phyloP scores from a whole-genome alignment of 345 rosid species.

The Diplotaxis tenuifolia region DNA sequence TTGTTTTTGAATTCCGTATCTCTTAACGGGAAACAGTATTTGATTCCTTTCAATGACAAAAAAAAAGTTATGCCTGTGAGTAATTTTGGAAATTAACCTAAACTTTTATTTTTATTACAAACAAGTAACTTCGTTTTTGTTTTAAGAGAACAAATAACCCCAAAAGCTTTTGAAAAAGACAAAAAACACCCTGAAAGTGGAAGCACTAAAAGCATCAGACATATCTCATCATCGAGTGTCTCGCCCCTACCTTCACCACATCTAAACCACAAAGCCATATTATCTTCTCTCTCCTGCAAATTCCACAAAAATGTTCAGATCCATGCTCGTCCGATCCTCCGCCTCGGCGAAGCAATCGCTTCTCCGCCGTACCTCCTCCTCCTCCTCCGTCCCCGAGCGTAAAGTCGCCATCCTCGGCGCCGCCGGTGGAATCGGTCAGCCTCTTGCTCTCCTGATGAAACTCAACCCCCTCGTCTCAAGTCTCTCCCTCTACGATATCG shows the following conservation, averaged over 20 bases:
- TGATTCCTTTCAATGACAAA: too few species aligned
- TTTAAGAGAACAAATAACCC: not conserved
- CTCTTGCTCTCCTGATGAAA: constrained; percentile 70
- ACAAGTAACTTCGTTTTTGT: not conserved
- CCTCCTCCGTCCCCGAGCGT: constrained; percentile 60
- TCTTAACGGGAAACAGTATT: too few species aligned
- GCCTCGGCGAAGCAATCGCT: constrained; percentile 40
- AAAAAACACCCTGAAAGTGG: not conserved
- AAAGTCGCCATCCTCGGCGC: constrained; percentile 78
- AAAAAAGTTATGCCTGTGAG: too few species aligned
- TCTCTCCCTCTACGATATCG: constrained; percentile 67
- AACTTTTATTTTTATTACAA: too few species aligned
- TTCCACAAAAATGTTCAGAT: constrained; percentile 43
- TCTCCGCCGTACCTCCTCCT: constrained; percentile 52
- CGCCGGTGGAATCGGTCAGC: constrained; percentile 85
- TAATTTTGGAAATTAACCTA: too few species aligned
- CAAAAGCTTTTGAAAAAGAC: not conserved
- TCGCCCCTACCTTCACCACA: not conserved
- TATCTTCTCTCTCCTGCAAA: not conserved
- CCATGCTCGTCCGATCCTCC: constrained; percentile 38
- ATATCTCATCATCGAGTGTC: not conserved
- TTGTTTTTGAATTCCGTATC: too few species aligned
- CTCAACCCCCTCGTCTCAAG: constrained; percentile 72
- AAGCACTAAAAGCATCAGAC: not conserved
- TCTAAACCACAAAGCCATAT: too few species aligned